Conservation (phyloP, 768 basidiomycete genomes). For the Kwoniella europaea region DNA sequence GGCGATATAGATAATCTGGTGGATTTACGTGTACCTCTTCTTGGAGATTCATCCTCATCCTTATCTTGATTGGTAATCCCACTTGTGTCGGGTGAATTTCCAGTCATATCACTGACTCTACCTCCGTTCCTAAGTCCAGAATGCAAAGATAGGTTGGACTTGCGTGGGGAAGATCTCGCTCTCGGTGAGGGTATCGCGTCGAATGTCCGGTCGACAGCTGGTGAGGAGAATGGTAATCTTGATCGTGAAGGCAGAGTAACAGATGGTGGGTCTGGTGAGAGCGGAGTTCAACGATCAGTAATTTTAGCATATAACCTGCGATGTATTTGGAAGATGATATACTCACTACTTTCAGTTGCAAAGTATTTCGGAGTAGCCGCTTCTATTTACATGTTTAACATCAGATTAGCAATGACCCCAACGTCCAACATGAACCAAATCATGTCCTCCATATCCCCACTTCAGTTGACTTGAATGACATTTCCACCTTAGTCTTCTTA, state of each 20-base stretch:
- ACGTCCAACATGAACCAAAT: too few species aligned
- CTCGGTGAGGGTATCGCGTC: constrained; percentile 35
- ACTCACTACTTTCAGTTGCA: constrained; percentile 18
- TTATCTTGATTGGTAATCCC: background rate
- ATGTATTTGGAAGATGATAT: too few species aligned
- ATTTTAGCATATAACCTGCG: too few species aligned
- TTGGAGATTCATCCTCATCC: background rate
- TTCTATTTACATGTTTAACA: background rate
- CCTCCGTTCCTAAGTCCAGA: background rate
- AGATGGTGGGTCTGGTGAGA: constrained; percentile 39
- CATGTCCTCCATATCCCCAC: too few species aligned
- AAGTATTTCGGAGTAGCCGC: constrained; percentile 16
- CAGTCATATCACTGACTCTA: constrained; percentile 10
- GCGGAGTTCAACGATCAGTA: too few species aligned
- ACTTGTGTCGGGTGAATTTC: constrained; percentile 3
- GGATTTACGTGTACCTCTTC: background rate
- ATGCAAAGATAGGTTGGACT: constrained; percentile 14
- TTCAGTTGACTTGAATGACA: too few species aligned
- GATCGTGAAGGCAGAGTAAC: constrained; percentile 31
- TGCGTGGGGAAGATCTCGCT: constrained; percentile 16
- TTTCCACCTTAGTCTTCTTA: too few species aligned
- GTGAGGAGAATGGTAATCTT: constrained; percentile 29
- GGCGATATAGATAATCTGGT: constrained; percentile 3
- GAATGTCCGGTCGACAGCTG: constrained; percentile 21
- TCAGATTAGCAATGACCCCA: background rate